Percentiles rank a stretch among this genome's conserved stretches.
These are phyloP conservation scores for Fraxinus floribunda DNA, from an alignment of 305 asterid genomes.

Conservation along the genomic window DNA sequence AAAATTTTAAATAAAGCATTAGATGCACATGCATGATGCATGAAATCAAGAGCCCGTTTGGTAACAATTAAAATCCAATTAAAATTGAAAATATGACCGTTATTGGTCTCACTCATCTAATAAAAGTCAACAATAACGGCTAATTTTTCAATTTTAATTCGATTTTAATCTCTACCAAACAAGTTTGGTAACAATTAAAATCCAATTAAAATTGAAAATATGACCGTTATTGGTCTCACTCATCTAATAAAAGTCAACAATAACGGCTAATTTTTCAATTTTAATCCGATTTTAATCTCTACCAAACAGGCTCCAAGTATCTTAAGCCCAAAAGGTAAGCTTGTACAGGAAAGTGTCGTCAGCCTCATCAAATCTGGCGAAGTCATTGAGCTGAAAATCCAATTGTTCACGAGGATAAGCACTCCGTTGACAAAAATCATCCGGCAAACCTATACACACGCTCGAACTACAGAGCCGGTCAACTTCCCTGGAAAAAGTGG, in stretches of 20 bases:
- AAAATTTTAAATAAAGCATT: constrained; percentile 20
- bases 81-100: no score
- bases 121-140: no score
- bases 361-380: constrained; percentile 30
- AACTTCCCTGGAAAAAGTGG: constrained; percentile 16
- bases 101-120: no score
- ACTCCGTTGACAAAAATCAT: constrained; percentile 19
- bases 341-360: constrained; percentile 48
- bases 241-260: no score
- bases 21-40: constrained; percentile 35
- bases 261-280: no score
- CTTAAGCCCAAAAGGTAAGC: constrained; percentile 31
- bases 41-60: constrained; percentile 4
- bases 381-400: constrained; percentile 31
- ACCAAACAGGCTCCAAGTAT: background rate
- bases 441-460: background rate
- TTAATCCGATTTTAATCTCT: no score
- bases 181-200: no score
- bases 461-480: constrained; percentile 20
- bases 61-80: no score
- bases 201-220: no score
- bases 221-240: no score
- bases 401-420: constrained; percentile 13
- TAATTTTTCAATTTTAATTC: no score
- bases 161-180: no score